A percentile compares a stretch with the other conserved stretches of the same genome.
Conservation (phyloP, 1,284 basidiomycete species). For the Naganishia cerealis region DNA sequence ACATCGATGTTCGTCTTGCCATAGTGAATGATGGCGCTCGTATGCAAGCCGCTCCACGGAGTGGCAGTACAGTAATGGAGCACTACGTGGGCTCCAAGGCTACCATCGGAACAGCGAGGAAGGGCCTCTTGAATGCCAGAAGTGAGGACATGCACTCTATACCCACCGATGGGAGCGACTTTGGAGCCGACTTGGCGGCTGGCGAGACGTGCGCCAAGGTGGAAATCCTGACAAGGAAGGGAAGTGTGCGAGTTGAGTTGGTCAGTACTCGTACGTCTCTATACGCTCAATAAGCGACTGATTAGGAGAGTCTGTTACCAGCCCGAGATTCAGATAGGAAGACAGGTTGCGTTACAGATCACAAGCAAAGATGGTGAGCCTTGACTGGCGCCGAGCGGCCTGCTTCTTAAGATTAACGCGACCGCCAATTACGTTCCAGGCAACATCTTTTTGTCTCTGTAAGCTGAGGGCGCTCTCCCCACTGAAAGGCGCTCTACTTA, state of each 20-base stretch:
- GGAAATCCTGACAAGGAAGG: slow-evolving; percentile 25
- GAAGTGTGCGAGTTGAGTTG: slow-evolving; percentile 32
- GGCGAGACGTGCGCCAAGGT: slow-evolving; percentile 19
- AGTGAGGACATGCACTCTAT: neutral
- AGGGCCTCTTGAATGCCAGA: slow-evolving; percentile 3
- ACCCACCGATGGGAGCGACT: neutral
- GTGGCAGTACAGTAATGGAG: slow-evolving; percentile 21
- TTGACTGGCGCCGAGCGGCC: too few species aligned
- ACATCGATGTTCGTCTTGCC: slow-evolving; percentile 31
- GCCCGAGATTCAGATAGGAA: slow-evolving; percentile 25
- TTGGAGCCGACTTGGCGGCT: neutral
- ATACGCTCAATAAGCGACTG: neutral
- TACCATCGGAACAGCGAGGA: neutral
- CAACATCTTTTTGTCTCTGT: slow-evolving; percentile 31
- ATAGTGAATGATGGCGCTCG: slow-evolving; percentile 20
- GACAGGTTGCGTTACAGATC: slow-evolving; percentile 24
- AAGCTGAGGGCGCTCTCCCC: neutral
- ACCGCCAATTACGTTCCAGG: slow-evolving; percentile 6
- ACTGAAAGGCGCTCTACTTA: neutral
- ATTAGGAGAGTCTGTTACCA: neutral
- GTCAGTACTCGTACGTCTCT: slow-evolving; percentile 5
- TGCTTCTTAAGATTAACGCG: neutral
- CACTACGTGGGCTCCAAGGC: slow-evolving; percentile 8
- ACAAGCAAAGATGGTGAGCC: slow-evolving; percentile 29
- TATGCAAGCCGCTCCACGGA: neutral